Base-by-base conservation (phyloP, 345 rosid species). In the Sonneratia caseolaris region DNA sequence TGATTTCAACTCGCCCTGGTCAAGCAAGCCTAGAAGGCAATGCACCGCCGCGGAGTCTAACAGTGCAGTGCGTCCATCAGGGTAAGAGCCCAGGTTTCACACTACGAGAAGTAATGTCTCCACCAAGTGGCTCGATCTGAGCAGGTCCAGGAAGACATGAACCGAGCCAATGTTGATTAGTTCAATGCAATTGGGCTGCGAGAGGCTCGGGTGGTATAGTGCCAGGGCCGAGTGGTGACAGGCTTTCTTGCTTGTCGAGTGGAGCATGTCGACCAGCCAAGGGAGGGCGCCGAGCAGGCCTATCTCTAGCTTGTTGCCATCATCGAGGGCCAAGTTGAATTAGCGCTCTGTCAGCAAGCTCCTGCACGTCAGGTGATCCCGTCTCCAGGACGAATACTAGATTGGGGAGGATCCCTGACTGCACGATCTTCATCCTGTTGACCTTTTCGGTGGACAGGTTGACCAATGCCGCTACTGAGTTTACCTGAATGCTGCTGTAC, bases 41-140 rank as follows among this genome's bases (percentile, higher is more conserved):
- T 85, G 87, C 70, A 94, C 96, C 73, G 79, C 98, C 10, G 97
- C 97, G 68, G 93, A 81, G 79, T 91, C 93, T 80, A 91, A 74
- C 76, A 89, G 37, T 32, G 93, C 82, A 0, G 78, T 79, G 71
- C 93, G 87, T 47, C 95, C 96, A 11, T 81, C 87, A 0, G 70
- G 51, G 74, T 89, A 83, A 36, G 79, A 77, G 3, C 86, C 88
- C 82, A 94, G 71, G 68, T 87, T 94, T 22, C 84, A 73, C 62
- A 94, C 35, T 6, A 89, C 74, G 4, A 88, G 76, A 64, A 94
- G 65, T 4, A 88, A 79, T 69, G 90, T 82, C 66, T 76, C 71
- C 56, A 68, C 65, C 80, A 82, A 78, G 1, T 84, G 86, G 70
- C 89, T 86, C 72, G 89, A 86, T 38, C 72, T 85, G 18, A 86